Evolutionary conservation across 352 stramenopile species (phyloP), one percentile per base, ranked within the genome.

Genomic region (Pythium oligandrum): DNA sequence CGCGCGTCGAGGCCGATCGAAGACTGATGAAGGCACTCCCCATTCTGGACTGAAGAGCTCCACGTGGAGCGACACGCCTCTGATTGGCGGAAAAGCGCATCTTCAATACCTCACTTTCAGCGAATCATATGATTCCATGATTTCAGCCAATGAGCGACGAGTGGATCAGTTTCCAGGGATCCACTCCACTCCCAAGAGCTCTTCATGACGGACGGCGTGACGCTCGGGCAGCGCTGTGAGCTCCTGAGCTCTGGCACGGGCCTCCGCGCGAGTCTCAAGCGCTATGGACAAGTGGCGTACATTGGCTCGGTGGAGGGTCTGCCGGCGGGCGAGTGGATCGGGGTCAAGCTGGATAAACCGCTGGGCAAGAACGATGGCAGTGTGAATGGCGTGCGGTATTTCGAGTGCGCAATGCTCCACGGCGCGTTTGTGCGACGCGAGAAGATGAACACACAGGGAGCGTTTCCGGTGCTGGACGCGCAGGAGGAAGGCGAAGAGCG

Each of bases 291-390:
- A 53, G 67, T 93, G 40, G 75, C 65, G 54, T 90, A 81, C 64
- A 70, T 90, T 31, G 83, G 83, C 4, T 1, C 45, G 12, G 66
- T 90, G 4, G 51, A 62, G 0, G 72, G 79, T 1, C 75, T 94
- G 0, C 66, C 75, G 0, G 64, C 60, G 0, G 78, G 86, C 51
- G 71, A 72, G 26, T 94, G 81, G 81, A 61, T 90, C 48, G 81
- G 83, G 37, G 70, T 94, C 49, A 68, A 71, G 1, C 65, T 94
- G 48, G 83, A 94, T 53, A 72, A 89, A 48, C 72, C 83, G 34
- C 63, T 89, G 33, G 83, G 83, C 40, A 90, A 85, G 63, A 79
- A 86, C 55, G 81, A 94, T 61, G 81, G 83, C 10, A 61, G 66
- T 17, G 60, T 70, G 51, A 55, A 81, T 9, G 73, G 71, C 48